phyloP scores from a whole-genome alignment of 495 filamentous ascomycete genomes.

The Usnea hakonensis region DNA sequence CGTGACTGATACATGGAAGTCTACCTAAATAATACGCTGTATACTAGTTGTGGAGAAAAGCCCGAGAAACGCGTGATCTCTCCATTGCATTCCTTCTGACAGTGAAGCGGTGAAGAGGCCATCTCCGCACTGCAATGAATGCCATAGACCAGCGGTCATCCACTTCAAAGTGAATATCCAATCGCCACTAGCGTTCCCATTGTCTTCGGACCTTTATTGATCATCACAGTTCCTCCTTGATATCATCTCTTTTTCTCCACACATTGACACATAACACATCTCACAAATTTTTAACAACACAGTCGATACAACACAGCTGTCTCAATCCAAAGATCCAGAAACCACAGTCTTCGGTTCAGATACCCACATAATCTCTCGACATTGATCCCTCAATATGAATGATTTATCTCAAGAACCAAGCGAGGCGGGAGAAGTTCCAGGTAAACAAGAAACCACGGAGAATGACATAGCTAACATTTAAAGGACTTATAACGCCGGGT shows the following conservation, averaged over 20 bases:
- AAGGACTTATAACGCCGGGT: not conserved
- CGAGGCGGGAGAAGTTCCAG: not conserved
- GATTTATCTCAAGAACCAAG: not conserved
- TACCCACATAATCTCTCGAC: not conserved
- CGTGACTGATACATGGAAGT: not conserved
- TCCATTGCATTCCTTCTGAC: not conserved
- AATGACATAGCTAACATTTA: not conserved
- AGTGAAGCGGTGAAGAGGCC: not conserved
- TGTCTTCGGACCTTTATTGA: not conserved
- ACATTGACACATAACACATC: not conserved
- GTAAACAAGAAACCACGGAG: not conserved
- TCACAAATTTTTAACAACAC: not conserved
- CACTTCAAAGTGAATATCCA: not conserved
- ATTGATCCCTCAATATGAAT: not conserved
- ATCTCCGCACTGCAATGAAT: not conserved
- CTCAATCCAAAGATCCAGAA: not conserved
- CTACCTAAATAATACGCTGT: not conserved
- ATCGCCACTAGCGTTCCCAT: not conserved
- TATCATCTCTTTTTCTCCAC: not conserved
- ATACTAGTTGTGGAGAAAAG: not conserved
- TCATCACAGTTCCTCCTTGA: constrained; percentile 1
- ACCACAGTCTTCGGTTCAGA: not conserved
- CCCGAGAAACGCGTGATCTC: not conserved
- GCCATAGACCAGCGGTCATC: not conserved
- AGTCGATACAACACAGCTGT: not conserved